Evolutionary conservation across 148 eudicot genomes (phyloP).

Genomic region (Fagopyrum homotropicum): DNA sequence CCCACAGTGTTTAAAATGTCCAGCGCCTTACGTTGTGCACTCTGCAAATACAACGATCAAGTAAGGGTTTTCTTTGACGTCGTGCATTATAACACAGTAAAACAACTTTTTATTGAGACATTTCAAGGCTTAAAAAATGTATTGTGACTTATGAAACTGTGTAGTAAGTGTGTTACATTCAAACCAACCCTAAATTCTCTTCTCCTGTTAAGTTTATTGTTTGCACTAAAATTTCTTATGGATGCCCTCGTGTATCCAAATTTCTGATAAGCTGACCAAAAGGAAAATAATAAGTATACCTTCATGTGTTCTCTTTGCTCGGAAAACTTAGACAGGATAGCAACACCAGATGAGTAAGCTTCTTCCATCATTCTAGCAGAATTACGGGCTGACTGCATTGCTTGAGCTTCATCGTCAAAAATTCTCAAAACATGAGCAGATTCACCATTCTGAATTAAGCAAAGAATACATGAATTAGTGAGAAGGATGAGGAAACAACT

Average conservation of each 20-base stretch:
- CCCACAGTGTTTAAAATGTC: slow-evolving; percentile 80
- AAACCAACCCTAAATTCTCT: too few relatives aligned
- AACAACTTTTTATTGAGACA: too few relatives aligned
- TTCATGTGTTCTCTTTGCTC: slow-evolving; percentile 91
- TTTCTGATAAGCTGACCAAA: background rate
- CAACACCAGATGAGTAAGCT: slow-evolving; percentile 72
- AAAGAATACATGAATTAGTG: background rate
- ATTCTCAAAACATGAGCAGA: slow-evolving; percentile 82
- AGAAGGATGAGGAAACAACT: background rate
- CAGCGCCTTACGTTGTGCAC: slow-evolving; percentile 81
- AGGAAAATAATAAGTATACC: slow-evolving; percentile 32
- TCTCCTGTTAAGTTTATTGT: too few relatives aligned
- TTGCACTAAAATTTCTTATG: background rate
- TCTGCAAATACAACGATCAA: slow-evolving; percentile 34
- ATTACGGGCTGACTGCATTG: slow-evolving; percentile 80
- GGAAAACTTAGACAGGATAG: slow-evolving; percentile 75
- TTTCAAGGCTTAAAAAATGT: too few relatives aligned
- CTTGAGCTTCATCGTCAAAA: slow-evolving; percentile 94
- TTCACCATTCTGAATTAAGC: slow-evolving; percentile 55
- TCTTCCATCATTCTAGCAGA: slow-evolving; percentile 90
- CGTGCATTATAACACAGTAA: too few relatives aligned
- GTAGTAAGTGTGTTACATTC: too few relatives aligned
- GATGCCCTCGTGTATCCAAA: background rate
- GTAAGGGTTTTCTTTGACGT: background rate
- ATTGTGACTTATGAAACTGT: too few relatives aligned